A percentile compares a stretch with the other conserved stretches of the same genome.
phyloP scores from a whole-genome alignment of 2,329 filamentous ascomycete genomes.

The Macrophomina tecta region DNA sequence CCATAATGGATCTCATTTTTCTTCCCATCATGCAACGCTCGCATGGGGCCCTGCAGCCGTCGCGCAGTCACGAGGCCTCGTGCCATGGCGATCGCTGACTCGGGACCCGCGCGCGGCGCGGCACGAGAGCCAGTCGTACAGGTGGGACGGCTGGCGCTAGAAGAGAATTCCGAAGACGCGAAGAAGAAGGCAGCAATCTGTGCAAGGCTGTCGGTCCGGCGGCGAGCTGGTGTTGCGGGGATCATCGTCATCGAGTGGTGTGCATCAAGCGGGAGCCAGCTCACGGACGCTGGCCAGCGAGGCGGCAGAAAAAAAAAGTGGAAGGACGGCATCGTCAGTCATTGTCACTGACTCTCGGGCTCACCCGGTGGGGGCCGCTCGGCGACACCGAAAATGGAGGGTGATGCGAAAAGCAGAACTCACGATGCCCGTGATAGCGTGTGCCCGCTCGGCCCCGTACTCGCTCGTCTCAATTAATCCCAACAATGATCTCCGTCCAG shows the following conservation, averaged over 20 bases:
- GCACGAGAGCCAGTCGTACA: neutral
- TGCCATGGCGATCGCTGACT: neutral
- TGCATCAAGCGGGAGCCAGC: slow-evolving; percentile 2
- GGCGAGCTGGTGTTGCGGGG: slow-evolving; percentile 15
- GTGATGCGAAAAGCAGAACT: slow-evolving; percentile 10
- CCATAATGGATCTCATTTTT: neutral
- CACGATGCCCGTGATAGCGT: neutral
- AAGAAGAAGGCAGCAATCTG: neutral
- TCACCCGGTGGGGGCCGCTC: slow-evolving; percentile 1
- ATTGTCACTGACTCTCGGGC: neutral
- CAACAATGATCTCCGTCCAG: slow-evolving; percentile 22
- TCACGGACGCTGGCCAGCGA: slow-evolving; percentile 5
- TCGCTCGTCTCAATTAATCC: slow-evolving; percentile 5
- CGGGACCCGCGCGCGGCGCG: neutral
- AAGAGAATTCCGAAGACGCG: neutral
- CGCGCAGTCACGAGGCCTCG: slow-evolving; percentile 22
- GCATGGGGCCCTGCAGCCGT: neutral
- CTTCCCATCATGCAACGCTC: neutral
- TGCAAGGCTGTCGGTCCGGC: slow-evolving; percentile 12
- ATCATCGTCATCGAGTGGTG: slow-evolving; percentile 14
- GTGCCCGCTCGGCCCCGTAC: slow-evolving; percentile 4
- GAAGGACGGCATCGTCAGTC: neutral
- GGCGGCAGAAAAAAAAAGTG: slow-evolving; percentile 20
- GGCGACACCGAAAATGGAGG: slow-evolving; percentile 14
- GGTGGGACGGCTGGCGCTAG: neutral